A percentile compares a stretch with the other conserved stretches of the same genome.
Conservation (phyloP, 2,329 filamentous ascomycete species). For the Ascochyta viciae-villosae region DNA sequence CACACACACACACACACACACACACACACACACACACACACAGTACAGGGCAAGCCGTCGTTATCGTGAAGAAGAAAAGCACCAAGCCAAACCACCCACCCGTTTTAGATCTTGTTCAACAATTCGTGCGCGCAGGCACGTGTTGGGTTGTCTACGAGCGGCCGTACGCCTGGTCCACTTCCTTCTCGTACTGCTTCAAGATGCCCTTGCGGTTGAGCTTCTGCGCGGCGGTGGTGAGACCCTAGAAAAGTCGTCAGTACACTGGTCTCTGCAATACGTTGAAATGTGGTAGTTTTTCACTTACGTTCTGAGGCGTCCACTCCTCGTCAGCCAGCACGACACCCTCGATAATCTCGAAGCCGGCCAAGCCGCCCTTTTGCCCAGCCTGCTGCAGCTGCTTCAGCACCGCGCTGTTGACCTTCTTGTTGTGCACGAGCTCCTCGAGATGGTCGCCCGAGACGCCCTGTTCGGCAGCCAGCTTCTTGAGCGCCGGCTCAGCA, state of each 20-base stretch:
- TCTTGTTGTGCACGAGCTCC: constrained; percentile 71
- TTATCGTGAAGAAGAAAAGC: constrained; percentile 9
- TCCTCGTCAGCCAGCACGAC: constrained; percentile 84
- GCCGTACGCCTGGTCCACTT: constrained; percentile 57
- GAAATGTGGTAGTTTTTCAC: constrained; percentile 46
- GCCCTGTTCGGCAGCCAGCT: constrained; percentile 63
- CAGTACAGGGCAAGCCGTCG: neutral
- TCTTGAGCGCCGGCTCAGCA: constrained; percentile 62
- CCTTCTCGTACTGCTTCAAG: constrained; percentile 59
- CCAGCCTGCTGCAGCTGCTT: constrained; percentile 74
- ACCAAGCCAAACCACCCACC: neutral
- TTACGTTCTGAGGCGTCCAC: constrained; percentile 85
- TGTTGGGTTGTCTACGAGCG: constrained; percentile 10
- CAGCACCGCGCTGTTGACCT: constrained; percentile 68
- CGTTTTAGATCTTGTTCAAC: too few relatives aligned
- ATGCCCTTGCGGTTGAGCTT: constrained; percentile 61
- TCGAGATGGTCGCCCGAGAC: constrained; percentile 71
- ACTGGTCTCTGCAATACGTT: neutral
- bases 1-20: too few relatives aligned
- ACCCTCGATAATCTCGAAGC: constrained; percentile 77
- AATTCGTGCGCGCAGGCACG: too few relatives aligned
- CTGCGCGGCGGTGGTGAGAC: constrained; percentile 59
- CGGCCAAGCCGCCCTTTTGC: constrained; percentile 69
- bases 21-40: too few relatives aligned
- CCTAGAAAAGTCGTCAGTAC: constrained; percentile 43